phyloP scores from a whole-genome alignment of 164 flowering plant genomes.

The Kalanchoe fedtschenkoi region DNA sequence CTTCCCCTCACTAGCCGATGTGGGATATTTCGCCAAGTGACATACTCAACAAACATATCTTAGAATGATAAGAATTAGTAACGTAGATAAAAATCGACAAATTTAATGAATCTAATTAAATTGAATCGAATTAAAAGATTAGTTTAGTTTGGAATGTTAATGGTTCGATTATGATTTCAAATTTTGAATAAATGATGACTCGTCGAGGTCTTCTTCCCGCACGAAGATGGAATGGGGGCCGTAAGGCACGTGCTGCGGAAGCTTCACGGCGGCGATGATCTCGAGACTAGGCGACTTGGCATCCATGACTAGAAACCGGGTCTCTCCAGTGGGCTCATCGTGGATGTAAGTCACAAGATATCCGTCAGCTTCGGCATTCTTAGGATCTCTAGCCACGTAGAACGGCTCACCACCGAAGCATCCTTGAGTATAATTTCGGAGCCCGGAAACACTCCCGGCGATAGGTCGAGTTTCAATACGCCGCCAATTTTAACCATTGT shows the following conservation, averaged over 20 bases:
- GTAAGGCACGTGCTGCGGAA: slow-evolving; percentile 70
- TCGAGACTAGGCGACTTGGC: slow-evolving; percentile 64
- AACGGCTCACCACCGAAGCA: slow-evolving; percentile 76
- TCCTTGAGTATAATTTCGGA: slow-evolving; percentile 38
- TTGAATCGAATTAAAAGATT: too few species aligned
- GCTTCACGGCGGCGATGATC: slow-evolving; percentile 49
- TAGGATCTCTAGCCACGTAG: slow-evolving; percentile 40
- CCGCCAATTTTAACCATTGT: too few species aligned
- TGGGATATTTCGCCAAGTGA: too few species aligned
- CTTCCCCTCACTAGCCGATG: too few species aligned
- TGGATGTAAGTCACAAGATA: slow-evolving; percentile 44
- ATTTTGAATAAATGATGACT: too few species aligned
- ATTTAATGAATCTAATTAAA: too few species aligned
- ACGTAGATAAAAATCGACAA: too few species aligned
- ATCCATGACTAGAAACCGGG: slow-evolving; percentile 70
- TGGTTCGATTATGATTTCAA: too few species aligned
- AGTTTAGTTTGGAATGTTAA: too few species aligned
- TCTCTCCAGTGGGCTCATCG: slow-evolving; percentile 44
- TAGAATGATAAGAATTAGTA: too few species aligned
- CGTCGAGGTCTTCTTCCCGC: slow-evolving; percentile 41
- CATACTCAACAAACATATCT: too few species aligned
- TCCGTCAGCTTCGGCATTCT: slow-evolving; percentile 39
- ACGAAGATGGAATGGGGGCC: slow-evolving; percentile 81
- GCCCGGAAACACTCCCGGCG: slow-evolving; percentile 36
- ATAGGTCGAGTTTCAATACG: slow-evolving; percentile 52